Evolutionary conservation across 2,329 filamentous ascomycete genomes (phyloP), one percentile per base, ranked within the genome.

Genomic region (Pyrenochaeta sp.): DNA sequence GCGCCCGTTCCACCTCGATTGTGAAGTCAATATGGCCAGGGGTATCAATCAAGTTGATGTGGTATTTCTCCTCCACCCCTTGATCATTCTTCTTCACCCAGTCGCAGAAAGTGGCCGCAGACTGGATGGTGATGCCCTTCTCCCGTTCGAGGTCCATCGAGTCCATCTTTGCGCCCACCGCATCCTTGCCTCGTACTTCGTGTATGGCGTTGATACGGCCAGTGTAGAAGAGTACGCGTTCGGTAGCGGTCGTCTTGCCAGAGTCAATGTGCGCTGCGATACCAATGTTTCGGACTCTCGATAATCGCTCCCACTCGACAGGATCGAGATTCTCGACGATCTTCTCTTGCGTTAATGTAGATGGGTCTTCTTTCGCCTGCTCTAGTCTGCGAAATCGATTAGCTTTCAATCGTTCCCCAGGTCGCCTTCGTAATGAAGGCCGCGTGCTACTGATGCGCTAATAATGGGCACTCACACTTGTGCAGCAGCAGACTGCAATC

Each of bases 261-360:
- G 92, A 97, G 82, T 99, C 95, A 77, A 99, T 99, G 78, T 99
- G 95, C 66, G 95, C 95, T 72, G 95, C 95, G 82, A 99, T 99
- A 81, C 95, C 95, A 79, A 99, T 99, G 78, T 99, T 99, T 65
- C 95, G 88, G 58, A 98, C 91, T 80, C 86, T 88, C 51, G 90
- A 87, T 64, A 99, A 80, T 61, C 94, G 88, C 62, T 88, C 85
- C 56, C 87, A 88, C 80, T 99, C 95, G 59, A 89, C 86, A 32
- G 91, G 88, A 68, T 89, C 87, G 78, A 97, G 89, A 74, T 93
- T 93, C 67, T 91, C 88, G 52, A 93, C 89, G 62, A 96, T 90
- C 19, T 84, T 83, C 55, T 88, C 83, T 74, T 89, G 86, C 2
- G 86, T 82, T 50, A 90, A 79, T 44, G 79, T 76, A 42, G 83